Evolutionary conservation across 1,284 basidiomycete species (phyloP).

Genomic region (Xerocomus cyaneibrunnescens): DNA sequence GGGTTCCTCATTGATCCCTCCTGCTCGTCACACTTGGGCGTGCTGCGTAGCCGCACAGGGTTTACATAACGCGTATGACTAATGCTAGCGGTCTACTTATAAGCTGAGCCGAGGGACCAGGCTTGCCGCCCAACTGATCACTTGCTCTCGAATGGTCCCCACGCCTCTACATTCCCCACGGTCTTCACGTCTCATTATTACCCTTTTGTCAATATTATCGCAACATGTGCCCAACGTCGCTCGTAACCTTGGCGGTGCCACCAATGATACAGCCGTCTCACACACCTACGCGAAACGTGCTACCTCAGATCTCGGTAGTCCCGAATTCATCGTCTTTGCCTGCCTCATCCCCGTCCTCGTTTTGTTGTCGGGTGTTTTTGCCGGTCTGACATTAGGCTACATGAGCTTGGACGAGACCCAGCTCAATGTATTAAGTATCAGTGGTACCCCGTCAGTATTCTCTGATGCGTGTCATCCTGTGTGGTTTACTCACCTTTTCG

Average conservation of each 20-base stretch:
- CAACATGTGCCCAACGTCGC: constrained; percentile 32
- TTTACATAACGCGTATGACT: constrained; percentile 19
- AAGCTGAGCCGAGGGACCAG: background rate
- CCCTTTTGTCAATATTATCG: constrained; percentile 25
- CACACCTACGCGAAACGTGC: constrained; percentile 30
- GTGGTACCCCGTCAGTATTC: constrained; percentile 69
- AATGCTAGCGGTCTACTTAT: background rate
- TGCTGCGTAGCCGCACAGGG: too few species aligned
- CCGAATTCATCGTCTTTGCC: constrained; percentile 33
- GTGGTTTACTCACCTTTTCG: background rate
- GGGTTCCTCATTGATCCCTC: too few species aligned
- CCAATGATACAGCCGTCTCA: constrained; percentile 8
- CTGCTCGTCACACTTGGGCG: too few species aligned
- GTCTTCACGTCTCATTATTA: constrained; percentile 25
- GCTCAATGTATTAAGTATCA: constrained; percentile 82
- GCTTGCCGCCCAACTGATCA: background rate
- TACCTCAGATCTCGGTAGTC: constrained; percentile 4
- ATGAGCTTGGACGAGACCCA: constrained; percentile 95
- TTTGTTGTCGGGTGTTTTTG: constrained; percentile 57
- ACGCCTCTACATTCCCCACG: constrained; percentile 27
- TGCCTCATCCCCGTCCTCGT: constrained; percentile 53
- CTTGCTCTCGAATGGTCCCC: constrained; percentile 34
- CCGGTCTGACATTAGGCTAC: constrained; percentile 82
- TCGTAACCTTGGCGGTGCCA: constrained; percentile 18
- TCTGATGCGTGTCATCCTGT: background rate